Evolutionary conservation across 176 grass and related monocot species (phyloP), one percentile per base, ranked within the genome.

Genomic region (Paspalum notatum): DNA sequence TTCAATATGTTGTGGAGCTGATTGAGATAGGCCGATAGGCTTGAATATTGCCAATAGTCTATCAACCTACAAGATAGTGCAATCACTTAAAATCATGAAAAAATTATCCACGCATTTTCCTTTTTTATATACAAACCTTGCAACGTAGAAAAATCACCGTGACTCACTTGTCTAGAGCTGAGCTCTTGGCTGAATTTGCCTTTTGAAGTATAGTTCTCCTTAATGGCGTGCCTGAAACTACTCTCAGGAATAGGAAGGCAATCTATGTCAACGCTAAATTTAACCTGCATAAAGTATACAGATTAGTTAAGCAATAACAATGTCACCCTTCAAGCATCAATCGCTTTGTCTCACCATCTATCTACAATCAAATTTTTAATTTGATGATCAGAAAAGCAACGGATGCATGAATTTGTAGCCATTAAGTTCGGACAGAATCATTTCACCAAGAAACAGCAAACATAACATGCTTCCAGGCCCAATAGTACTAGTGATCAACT

Each of bases 201-300:
- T 81, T 75, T 89, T 75, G 92, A 78, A 79, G 9, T 22, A 47
- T 94, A 94, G 61, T 94, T 94, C 44, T 94, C 92, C 54, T 75
- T 78, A 70, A 94, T 94, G 60, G 89, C 86, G 52, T 86, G 80
- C 78, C 79, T 94, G 71, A 91, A 91, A 77, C 61, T 84, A 71
- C 69, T 84, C 80, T 94, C 91, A 0, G 88, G 80, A 38, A 94
- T 22, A 62, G 91, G 91, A 52, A 89, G 76, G 47, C 92, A 94
- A 67, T 94, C 92, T 27, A 64, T 75, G 52, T 81, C 60, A 53
- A 91, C 75, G 49, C 75, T 84, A 76, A 89, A 92, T 76, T 92
- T 92, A 45, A 92, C 86, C 90, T 92, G 71, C 66, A 86, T 46
- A 14, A 77, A 46, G 48, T 49, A 58, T 5, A 72, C 13, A 48